phyloP scores from a whole-genome alignment of 768 basidiomycete genomes.

The Hygrocybe punicea region DNA sequence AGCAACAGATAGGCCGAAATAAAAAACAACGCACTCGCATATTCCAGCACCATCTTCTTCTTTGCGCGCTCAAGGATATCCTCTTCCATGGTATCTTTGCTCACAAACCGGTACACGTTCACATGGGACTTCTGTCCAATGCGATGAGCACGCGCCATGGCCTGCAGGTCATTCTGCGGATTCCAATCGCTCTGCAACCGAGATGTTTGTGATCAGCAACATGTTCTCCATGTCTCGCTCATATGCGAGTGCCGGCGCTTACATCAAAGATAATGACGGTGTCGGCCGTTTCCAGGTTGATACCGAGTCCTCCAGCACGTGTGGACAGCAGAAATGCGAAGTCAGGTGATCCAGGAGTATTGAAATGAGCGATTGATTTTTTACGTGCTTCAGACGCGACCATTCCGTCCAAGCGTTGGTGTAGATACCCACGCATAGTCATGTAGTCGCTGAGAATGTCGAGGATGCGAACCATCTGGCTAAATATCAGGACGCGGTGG shows the following conservation, averaged over 20 bases:
- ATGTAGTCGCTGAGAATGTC: slow-evolving; percentile 99
- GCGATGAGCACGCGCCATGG: slow-evolving; percentile 98
- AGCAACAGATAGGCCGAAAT: not conserved
- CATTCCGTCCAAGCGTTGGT: slow-evolving; percentile 95
- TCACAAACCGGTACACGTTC: slow-evolving; percentile 96
- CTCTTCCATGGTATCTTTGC: slow-evolving; percentile 99
- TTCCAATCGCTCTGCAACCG: slow-evolving; percentile 87
- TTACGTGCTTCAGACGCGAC: slow-evolving; percentile 91
- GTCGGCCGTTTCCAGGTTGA: slow-evolving; percentile 98
- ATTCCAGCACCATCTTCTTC: slow-evolving; percentile 99
- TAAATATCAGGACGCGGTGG: slow-evolving; percentile 97
- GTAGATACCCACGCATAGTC: slow-evolving; percentile 80
- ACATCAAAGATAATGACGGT: slow-evolving; percentile 99
- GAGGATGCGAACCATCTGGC: slow-evolving; percentile 98
- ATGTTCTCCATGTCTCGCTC: slow-evolving; percentile 7
- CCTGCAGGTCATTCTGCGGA: slow-evolving; percentile 97
- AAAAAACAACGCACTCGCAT: slow-evolving; percentile 79
- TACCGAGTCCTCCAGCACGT: slow-evolving; percentile 94
- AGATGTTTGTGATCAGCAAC: slow-evolving; percentile 8
- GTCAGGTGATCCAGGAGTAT: slow-evolving; percentile 86
- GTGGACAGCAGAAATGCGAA: slow-evolving; percentile 97
- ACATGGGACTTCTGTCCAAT: slow-evolving; percentile 99
- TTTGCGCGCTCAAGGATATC: slow-evolving; percentile 96
- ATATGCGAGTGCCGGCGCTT: no score
- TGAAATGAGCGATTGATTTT: slow-evolving; percentile 96